Conservation (phyloP, 2,329 filamentous ascomycete species). For the Cordyceps tenuipes region DNA sequence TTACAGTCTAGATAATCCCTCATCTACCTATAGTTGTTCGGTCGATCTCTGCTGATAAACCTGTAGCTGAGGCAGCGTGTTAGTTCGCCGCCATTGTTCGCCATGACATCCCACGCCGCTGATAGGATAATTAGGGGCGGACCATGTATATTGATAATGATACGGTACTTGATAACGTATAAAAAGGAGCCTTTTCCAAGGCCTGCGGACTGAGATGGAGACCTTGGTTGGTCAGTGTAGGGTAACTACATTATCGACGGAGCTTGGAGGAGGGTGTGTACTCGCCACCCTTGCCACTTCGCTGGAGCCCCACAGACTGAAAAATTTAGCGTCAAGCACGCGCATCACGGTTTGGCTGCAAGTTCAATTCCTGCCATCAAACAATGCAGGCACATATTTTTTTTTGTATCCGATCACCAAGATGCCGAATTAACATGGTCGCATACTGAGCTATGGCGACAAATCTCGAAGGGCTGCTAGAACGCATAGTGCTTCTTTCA, state of each 20-base stretch:
- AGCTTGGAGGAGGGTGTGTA: no score
- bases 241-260: no score
- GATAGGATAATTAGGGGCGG: no score
- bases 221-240: no score
- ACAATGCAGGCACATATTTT: not conserved
- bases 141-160: no score
- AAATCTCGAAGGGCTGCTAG: conserved; percentile 32
- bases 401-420: conserved; percentile 3
- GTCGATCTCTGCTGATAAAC: not conserved
- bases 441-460: conserved; percentile 23
- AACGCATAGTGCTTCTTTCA: conserved; percentile 27
- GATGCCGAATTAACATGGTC: not conserved
- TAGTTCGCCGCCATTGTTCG: no score
- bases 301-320: no score
- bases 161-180: no score
- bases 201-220: no score
- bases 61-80: not conserved
- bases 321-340: conserved; percentile 2
- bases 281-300: no score
- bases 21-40: not conserved
- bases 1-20: not conserved
- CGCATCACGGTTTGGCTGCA: conserved; percentile 3
- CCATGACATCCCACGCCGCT: no score
- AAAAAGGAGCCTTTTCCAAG: no score
- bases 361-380: conserved; percentile 11